Base-by-base conservation (phyloP, 257 asterid species). In the Nicotiana benthamiana region DNA sequence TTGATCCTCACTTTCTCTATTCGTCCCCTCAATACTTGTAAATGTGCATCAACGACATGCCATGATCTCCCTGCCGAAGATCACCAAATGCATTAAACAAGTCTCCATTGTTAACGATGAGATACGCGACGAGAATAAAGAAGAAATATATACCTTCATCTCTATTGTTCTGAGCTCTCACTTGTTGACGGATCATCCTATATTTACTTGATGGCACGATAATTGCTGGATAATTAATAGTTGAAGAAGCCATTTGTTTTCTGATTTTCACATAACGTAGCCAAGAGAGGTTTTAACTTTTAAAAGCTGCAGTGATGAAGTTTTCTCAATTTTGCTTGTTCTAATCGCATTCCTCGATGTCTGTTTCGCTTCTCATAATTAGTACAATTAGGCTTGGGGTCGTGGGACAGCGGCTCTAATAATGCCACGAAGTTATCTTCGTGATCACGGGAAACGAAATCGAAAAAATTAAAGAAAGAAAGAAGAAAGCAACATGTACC, bases 21-120 rank as follows among this genome's bases (percentile, higher is more conserved):
- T 56, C 92, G 91, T 74, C 80, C 83, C 85, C 83, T 87, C 80
- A 91, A 75, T 2, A 87, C 72, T 32, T 66, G 27, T 78, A 91
- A 27, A 82, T 86, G 85, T 51, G 84, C 78, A 24, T 92, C 94
- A 24, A 85, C 90, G 1, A 82, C 30, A 34, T 83, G 80, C 12
- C 81, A 78, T 67, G 89, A 82, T 83, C 80, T 83, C 74, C 90
- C 92, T 86, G 82, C 75, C 59, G 1, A 30, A 53, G 18, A 36
- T 65, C 74, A 30, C 51, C 70, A 63, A 63, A 72, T 20, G 22
- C 30, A 48, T 20, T 32, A 28, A 18, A 66, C 75, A 32, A 62
- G 75, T 66, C 34, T 5, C 48, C 4, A 1, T 18, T 27, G 34
- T 28, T 26, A 26, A 10, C 6, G 68, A 62, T 13, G 5, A 6